phyloP scores from a whole-genome alignment of 1,284 basidiomycete genomes.

The Stereum hirsutum region DNA sequence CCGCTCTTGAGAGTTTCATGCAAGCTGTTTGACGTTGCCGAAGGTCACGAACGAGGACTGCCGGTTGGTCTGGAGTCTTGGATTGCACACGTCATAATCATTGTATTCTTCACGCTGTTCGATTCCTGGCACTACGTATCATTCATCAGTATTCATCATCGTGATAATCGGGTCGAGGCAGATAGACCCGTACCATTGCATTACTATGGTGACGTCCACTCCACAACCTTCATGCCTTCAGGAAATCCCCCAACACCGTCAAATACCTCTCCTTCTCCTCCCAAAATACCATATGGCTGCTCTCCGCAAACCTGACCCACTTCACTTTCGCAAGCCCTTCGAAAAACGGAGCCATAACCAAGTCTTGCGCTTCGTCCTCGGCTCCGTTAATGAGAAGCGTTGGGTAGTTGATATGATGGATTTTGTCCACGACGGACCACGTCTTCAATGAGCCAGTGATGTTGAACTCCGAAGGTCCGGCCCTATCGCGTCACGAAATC shows the following conservation, averaged over 20 bases:
- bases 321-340: slow-evolving; percentile 20
- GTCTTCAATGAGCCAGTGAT: slow-evolving; percentile 1
- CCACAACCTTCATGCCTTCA: background rate
- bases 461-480: background rate
- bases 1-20: too few relatives aligned
- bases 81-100: too few relatives aligned
- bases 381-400: slow-evolving; percentile 1
- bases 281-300: slow-evolving; percentile 33
- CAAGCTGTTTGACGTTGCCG: too few relatives aligned
- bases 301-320: slow-evolving; percentile 37
- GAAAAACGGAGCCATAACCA: background rate
- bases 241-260: slow-evolving; percentile 27
- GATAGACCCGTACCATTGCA: too few relatives aligned
- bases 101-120: too few relatives aligned
- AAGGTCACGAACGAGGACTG: too few relatives aligned
- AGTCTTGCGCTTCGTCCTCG: background rate
- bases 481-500: too few relatives aligned
- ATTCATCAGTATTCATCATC: too few relatives aligned
- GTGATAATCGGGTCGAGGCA: too few relatives aligned
- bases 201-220: too few relatives aligned
- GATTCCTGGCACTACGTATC: too few relatives aligned
- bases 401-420: background rate
- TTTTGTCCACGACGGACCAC: background rate
- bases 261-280: slow-evolving; percentile 39
- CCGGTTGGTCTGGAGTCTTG: too few relatives aligned